A percentile compares a stretch with the other conserved stretches of the same genome.
Conservation (phyloP, 257 asterid species). For the Solanum bukasovii region DNA sequence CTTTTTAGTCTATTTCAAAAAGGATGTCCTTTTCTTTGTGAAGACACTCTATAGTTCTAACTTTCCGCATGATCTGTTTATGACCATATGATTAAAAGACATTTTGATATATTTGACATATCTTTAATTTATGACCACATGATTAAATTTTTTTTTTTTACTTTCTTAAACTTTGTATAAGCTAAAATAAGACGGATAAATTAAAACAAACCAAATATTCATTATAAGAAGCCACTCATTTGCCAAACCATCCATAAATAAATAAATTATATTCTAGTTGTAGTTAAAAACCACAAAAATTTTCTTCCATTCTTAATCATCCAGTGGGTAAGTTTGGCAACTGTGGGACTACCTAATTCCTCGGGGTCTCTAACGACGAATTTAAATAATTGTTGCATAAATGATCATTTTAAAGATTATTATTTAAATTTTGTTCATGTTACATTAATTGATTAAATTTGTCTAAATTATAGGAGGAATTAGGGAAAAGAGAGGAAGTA, state of each 20-base stretch:
- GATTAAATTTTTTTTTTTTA: background rate
- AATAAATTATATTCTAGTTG: background rate
- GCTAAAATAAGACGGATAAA: background rate
- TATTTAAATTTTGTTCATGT: background rate
- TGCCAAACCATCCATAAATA: background rate
- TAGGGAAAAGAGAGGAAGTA: background rate
- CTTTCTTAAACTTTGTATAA: too few relatives aligned
- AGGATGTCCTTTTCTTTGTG: too few relatives aligned
- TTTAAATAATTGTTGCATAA: background rate
- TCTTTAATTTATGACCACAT: background rate
- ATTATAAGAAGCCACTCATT: background rate
- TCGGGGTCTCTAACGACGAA: background rate
- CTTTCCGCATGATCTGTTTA: background rate
- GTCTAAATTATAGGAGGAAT: background rate
- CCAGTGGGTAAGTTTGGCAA: background rate
- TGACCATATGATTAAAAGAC: background rate
- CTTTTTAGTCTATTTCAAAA: background rate
- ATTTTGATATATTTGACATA: background rate
- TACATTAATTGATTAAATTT: background rate
- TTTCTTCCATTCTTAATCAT: background rate
- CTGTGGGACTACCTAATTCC: background rate
- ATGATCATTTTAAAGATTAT: background rate
- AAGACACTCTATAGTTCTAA: background rate
- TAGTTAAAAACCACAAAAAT: background rate
- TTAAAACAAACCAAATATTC: background rate